phyloP scores from a whole-genome alignment of 2,329 filamentous ascomycete species.

The Helicocarpus griseus region DNA sequence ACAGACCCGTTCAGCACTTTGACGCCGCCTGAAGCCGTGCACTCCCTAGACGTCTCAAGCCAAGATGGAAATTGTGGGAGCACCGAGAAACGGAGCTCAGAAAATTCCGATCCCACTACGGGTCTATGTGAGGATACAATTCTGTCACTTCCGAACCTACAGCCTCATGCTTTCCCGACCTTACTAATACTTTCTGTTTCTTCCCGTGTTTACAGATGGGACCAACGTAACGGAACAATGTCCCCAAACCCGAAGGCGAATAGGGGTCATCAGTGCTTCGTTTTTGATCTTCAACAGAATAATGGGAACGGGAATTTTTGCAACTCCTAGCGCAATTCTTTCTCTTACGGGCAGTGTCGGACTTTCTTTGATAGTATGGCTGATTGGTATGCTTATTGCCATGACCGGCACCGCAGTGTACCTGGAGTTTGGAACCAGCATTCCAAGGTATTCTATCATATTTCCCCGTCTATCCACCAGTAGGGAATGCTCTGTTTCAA shows the following conservation, averaged over 20 bases:
- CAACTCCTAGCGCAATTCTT: conserved; percentile 39
- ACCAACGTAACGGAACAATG: conserved; percentile 19
- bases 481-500: too few relatives aligned
- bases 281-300: conserved; percentile 42
- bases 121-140: neutral
- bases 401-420: conserved; percentile 36
- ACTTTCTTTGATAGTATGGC: conserved; percentile 41
- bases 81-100: neutral
- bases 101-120: neutral
- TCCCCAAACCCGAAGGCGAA: conserved; percentile 29
- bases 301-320: conserved; percentile 43
- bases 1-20: neutral
- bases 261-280: conserved; percentile 32
- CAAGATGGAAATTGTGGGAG: neutral
- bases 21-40: conserved; percentile 5
- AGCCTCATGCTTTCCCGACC: neutral
- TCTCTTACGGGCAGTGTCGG: conserved; percentile 37
- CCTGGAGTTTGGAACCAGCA: conserved; percentile 42
- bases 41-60: neutral
- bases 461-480: neutral
- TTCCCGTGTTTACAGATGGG: neutral
- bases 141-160: neutral
- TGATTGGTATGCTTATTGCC: conserved; percentile 39
- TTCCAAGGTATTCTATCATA: conserved; percentile 28
- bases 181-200: neutral